These are phyloP conservation scores for Bipolaris zeicola DNA, from an alignment of 2,329 filamentous ascomycete genomes.

Conservation along the genomic window DNA sequence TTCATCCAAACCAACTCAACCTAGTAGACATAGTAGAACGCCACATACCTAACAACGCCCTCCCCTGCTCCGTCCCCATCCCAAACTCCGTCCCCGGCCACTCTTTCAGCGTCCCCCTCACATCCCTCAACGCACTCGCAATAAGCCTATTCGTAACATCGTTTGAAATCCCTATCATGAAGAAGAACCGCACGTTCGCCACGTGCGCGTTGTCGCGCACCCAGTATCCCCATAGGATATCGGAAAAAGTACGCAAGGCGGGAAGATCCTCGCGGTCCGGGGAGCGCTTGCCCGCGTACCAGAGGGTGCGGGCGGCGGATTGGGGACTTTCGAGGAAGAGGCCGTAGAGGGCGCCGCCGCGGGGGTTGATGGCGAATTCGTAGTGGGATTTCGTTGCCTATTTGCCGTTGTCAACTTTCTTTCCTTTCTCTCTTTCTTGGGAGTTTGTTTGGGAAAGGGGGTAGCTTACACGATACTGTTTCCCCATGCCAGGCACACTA, in stretches of 20 bases:
- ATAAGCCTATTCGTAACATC: slow-evolving; percentile 24
- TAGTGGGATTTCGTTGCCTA: slow-evolving; percentile 24
- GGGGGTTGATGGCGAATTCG: slow-evolving; percentile 19
- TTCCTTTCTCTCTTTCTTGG: too few relatives aligned
- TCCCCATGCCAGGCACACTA: slow-evolving; percentile 11
- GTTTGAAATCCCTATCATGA: slow-evolving; percentile 26
- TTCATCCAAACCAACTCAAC: not conserved
- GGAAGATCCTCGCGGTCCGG: slow-evolving; percentile 18
- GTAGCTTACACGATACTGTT: slow-evolving; percentile 14
- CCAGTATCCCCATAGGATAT: slow-evolving; percentile 33
- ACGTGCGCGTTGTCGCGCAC: slow-evolving; percentile 14
- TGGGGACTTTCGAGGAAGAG: slow-evolving; percentile 21
- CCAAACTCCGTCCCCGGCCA: slow-evolving; percentile 28
- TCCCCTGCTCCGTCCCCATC: slow-evolving; percentile 18
- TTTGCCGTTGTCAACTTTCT: too few relatives aligned
- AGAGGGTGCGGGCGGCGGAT: slow-evolving; percentile 11
- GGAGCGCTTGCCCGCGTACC: slow-evolving; percentile 8
- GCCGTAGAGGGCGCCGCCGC: slow-evolving; percentile 19
- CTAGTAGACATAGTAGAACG: not conserved
- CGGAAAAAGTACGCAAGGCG: slow-evolving; percentile 17
- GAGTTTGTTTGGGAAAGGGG: too few relatives aligned
- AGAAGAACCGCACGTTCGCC: slow-evolving; percentile 24
- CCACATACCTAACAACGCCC: slow-evolving; percentile 22
- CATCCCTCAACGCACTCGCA: slow-evolving; percentile 16
- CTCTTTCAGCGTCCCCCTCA: not conserved